Conservation (phyloP, 2,329 filamentous ascomycete species). For the Ophiocordyceps sinensis region DNA sequence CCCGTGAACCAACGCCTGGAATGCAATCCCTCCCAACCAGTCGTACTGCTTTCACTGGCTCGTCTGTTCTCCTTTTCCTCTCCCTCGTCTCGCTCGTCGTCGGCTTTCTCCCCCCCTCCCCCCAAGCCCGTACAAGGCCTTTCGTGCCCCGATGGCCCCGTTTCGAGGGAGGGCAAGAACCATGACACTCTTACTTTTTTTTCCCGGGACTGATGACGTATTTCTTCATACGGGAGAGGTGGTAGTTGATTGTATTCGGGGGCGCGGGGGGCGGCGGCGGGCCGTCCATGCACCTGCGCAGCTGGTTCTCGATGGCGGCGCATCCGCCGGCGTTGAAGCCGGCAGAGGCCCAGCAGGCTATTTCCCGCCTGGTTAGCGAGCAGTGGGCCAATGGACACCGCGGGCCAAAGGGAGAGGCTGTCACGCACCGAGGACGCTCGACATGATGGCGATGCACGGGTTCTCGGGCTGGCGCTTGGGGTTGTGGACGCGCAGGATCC, state of each 20-base stretch:
- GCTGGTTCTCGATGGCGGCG: constrained; percentile 41
- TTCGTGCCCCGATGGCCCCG: too few relatives aligned
- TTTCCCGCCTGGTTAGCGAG: neutral
- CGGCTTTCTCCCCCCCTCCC: too few relatives aligned
- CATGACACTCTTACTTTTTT: constrained; percentile 14
- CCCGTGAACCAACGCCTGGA: too few relatives aligned
- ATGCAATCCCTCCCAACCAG: too few relatives aligned
- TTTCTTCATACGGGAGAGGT: constrained; percentile 65
- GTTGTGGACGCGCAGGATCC: constrained; percentile 37
- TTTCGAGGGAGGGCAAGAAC: too few relatives aligned
- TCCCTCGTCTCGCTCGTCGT: too few relatives aligned
- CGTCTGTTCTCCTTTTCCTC: too few relatives aligned
- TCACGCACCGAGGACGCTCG: constrained; percentile 36
- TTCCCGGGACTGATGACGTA: constrained; percentile 40
- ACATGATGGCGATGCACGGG: constrained; percentile 42
- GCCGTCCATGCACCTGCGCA: constrained; percentile 67
- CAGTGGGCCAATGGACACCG: neutral
- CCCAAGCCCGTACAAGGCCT: too few relatives aligned
- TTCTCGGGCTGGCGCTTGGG: constrained; percentile 34
- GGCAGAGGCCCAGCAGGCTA: constrained; percentile 74
- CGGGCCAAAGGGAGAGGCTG: constrained; percentile 1
- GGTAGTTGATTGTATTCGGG: constrained; percentile 83
- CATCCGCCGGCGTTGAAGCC: constrained; percentile 52
- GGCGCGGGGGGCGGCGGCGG: constrained; percentile 34
- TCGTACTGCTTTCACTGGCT: too few relatives aligned